phyloP scores from a whole-genome alignment of 192 early-diverging fungal species.

The Blastocladiella britannica region DNA sequence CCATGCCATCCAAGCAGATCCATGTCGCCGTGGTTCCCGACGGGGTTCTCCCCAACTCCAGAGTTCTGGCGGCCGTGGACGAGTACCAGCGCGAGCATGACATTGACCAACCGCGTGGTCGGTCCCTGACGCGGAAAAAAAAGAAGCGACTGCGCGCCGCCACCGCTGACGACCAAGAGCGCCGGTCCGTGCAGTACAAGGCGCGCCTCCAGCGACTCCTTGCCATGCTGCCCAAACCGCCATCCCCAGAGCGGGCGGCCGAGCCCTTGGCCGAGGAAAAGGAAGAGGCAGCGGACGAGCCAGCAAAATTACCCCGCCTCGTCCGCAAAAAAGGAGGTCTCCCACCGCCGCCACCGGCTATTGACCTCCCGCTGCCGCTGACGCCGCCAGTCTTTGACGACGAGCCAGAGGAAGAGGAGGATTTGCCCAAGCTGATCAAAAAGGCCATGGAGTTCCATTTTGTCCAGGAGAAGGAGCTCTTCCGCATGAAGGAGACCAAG shows the following conservation, averaged over 20 bases:
- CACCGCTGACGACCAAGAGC: neutral
- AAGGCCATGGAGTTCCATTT: neutral
- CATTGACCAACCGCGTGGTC: too few relatives aligned
- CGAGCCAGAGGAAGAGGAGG: neutral
- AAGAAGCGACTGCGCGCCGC: neutral
- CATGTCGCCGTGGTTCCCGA: neutral
- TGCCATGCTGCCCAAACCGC: neutral
- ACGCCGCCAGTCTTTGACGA: neutral
- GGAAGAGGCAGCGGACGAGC: too few relatives aligned
- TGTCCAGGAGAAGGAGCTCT: neutral
- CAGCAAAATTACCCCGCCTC: too few relatives aligned
- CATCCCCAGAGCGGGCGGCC: too few relatives aligned
- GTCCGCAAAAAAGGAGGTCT: too few relatives aligned
- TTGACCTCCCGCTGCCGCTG: neutral
- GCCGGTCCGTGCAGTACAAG: neutral
- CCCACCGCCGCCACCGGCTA: neutral
- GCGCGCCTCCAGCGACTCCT: neutral
- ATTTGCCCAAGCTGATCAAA: neutral
- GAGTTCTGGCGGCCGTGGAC: neutral
- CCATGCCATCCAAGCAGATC: too few relatives aligned
- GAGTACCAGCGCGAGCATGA: too few relatives aligned
- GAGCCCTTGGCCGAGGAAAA: too few relatives aligned
- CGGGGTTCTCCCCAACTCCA: neutral
- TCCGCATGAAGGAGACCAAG: neutral
- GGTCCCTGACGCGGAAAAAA: neutral